phyloP scores from a whole-genome alignment of 108 stramenopile species.

The Skeletonema menzelii region DNA sequence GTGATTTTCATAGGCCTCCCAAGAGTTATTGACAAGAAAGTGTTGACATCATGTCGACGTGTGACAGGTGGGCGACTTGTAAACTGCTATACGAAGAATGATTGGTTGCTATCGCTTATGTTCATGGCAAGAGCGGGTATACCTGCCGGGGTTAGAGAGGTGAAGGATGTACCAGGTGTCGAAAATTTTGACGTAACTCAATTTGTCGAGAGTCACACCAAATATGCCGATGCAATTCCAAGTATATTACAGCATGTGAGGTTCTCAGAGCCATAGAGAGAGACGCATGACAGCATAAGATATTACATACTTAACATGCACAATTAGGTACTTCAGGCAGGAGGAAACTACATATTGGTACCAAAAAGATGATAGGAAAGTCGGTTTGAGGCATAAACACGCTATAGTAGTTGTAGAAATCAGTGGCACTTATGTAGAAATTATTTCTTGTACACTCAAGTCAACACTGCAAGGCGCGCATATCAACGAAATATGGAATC shows the following conservation, averaged over 20 bases:
- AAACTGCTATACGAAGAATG: conserved; percentile 79
- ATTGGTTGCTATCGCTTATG: conserved; percentile 80
- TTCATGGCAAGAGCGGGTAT: conserved; percentile 54
- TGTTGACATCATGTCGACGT: conserved; percentile 57
- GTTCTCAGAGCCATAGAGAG: conserved; percentile 36
- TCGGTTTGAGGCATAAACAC: too few species aligned
- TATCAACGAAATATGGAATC: background rate
- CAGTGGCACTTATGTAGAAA: background rate
- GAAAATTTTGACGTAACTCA: conserved; percentile 64
- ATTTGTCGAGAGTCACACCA: conserved; percentile 54
- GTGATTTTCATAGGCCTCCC: conserved; percentile 78
- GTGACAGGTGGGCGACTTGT: conserved; percentile 87
- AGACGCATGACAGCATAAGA: background rate
- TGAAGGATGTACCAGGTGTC: conserved; percentile 47
- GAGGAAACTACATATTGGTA: background rate
- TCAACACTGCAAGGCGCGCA: background rate
- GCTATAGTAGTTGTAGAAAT: background rate
- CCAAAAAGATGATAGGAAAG: background rate
- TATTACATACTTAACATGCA: too few species aligned
- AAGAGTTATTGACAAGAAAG: conserved; percentile 32
- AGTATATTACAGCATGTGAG: conserved; percentile 55
- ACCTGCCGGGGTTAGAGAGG: conserved; percentile 33
- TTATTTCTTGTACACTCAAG: background rate
- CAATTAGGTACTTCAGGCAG: too few species aligned
- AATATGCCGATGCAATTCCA: conserved; percentile 51